Base-by-base conservation (phyloP, 228 moss, liverwort and hornwort species). In the Sphagnum magellanicum region DNA sequence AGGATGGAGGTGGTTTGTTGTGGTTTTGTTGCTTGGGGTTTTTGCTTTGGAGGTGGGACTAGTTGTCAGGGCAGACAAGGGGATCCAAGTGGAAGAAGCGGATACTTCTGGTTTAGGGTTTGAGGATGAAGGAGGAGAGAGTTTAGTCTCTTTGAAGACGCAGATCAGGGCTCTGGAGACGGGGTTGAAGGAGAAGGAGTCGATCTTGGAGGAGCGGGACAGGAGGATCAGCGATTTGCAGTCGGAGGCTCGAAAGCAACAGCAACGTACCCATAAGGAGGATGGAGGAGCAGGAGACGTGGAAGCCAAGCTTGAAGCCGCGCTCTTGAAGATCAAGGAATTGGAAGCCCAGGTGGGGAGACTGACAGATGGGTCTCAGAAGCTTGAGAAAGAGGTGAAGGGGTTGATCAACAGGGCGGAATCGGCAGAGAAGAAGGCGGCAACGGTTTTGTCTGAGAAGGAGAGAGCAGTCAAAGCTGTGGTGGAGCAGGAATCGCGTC, bases 321-420 rank as follows among this genome's bases (percentile, higher is more conserved):
- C 69, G 5, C 51, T 73, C 46, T n/a, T 68, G 0, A 85, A 81
- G 81, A 85, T 78, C 53, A 73, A 77, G 12, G 71, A 90, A 74
- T 70, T 90, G 10, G 86, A 95, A 68, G 72, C 76, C 0, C 75
- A 76, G 60, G 66, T 87, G 0, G 49, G 47, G 11, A 58, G 69
- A 0, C 75, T 84, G 6, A 61, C 75, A 12, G 74, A 75, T 15
- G 71, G 87, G 11, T 51, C 84, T 4, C 66, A 83, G 47, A 77
- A 81, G 64, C 81, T 84, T 0, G 55, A 75, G 52, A 63, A 63
- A 5, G 83, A 87, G 52, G 89, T 81, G 0, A 76, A 79, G 16
- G 52, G 78, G 1, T 67, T 83, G 55, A 88, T 84, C 51, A 72
- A 79, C 59, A 85, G 83, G 6, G 90, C 87, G 0, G 83, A 92